phyloP scores from a whole-genome alignment of 257 asterid genomes.

The Nicotiana tabacum region DNA sequence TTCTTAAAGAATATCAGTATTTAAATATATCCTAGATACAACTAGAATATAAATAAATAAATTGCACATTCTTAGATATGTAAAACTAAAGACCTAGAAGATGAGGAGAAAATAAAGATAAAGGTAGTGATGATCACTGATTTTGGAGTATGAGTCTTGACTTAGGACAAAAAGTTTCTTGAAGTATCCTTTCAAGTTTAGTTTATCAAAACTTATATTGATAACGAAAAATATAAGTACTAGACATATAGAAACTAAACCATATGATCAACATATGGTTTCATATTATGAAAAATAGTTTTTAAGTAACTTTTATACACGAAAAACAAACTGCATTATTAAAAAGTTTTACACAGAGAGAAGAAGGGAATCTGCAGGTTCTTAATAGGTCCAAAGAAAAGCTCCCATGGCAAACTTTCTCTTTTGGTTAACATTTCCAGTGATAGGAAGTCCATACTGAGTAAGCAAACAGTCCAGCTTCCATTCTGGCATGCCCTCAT shows the following conservation, averaged over 20 bases:
- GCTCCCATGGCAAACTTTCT: constrained; percentile 28
- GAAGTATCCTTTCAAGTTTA: neutral
- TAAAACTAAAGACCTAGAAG: neutral
- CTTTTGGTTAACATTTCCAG: constrained; percentile 20
- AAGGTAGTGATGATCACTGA: neutral
- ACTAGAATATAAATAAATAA: neutral
- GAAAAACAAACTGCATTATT: neutral
- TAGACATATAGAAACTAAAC: neutral
- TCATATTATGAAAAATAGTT: neutral
- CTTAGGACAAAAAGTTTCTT: neutral
- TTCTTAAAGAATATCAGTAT: neutral
- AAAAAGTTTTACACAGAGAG: neutral
- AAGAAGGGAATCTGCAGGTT: neutral
- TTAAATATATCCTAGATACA: neutral
- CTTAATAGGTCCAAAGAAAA: constrained; percentile 17
- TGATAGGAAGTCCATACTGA: constrained; percentile 17
- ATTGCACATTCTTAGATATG: neutral
- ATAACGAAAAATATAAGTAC: neutral
- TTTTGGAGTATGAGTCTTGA: neutral
- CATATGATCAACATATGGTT: neutral
- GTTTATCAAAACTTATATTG: neutral
- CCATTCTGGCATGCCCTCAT: constrained; percentile 27
- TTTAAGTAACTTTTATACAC: neutral
- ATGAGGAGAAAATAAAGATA: neutral
- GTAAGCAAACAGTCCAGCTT: constrained; percentile 18